Conservation (phyloP, 1,139 yeast genomes). For the Suhomyces chickasaworum region DNA sequence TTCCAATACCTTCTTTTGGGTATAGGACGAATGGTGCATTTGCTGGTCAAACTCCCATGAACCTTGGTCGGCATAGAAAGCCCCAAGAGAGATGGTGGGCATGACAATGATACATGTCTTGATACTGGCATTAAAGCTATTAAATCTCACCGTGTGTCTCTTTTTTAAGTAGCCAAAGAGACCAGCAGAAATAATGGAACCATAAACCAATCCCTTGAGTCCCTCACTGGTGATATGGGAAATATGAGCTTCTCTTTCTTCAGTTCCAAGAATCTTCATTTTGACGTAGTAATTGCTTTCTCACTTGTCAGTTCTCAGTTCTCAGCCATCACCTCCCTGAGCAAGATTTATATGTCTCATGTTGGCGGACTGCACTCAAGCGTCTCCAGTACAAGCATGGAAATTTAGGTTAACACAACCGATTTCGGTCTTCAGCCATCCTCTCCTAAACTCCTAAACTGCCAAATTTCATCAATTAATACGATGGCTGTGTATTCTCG, state of each 20-base stretch:
- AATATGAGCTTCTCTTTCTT: slow-evolving; percentile 47
- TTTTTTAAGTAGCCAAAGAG: slow-evolving; percentile 36
- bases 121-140: slow-evolving; percentile 40
- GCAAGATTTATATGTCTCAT: neutral
- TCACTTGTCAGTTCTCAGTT: too few relatives aligned
- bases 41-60: slow-evolving; percentile 49
- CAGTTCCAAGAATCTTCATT: slow-evolving; percentile 44
- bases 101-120: slow-evolving; percentile 43
- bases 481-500: too few relatives aligned
- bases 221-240: slow-evolving; percentile 42
- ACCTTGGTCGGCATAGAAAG: slow-evolving; percentile 52
- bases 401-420: too few relatives aligned
- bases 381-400: too few relatives aligned
- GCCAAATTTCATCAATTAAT: too few relatives aligned
- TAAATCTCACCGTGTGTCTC: slow-evolving; percentile 38
- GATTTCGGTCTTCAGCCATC: too few relatives aligned
- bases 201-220: slow-evolving; percentile 43
- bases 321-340: neutral
- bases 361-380: slow-evolving; percentile 1
- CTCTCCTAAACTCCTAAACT: neutral
- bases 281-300: neutral
- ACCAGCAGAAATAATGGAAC: slow-evolving; percentile 38
- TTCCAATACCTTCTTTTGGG: slow-evolving; percentile 26
- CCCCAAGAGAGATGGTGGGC: slow-evolving; percentile 45
- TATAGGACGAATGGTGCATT: slow-evolving; percentile 39